Evolutionary conservation across 1,284 basidiomycete genomes (phyloP), one percentile per base, ranked within the genome.

Genomic region (Boletus sp.): DNA sequence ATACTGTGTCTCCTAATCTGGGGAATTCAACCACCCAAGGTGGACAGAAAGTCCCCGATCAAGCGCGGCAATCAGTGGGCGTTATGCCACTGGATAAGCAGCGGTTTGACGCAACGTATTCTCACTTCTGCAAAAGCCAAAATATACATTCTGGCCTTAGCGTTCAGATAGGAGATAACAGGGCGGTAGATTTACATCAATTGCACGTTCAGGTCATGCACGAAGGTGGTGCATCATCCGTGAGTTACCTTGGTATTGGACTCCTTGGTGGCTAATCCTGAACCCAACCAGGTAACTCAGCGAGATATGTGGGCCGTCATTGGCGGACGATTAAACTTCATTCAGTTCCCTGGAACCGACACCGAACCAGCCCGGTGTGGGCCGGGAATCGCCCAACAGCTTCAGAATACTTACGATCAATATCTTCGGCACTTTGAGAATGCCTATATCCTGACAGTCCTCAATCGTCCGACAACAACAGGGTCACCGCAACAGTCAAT

Each of bases 251-350:
- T 8, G 25, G 23, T 20, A 32, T 26, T 4, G 10, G 10, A 30
- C n/a, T 45, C 29, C 44, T 13, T 26, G 25, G 32, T 30, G 33
- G 25, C 41, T 32, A 37, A 54, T 44, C 23, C 23, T 50, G 29
- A 40, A 48, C 10, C 10, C 20, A 17, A 49, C n/a, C 44, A 85
- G 82, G 76, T 83, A n/a, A 68, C 69, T 16, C 61, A 69, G 48
- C 75, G 74, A 35, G 82, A 85, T 22, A 52, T 73, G 46, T 89
- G 86, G 87, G 60, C 75, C 12, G 66, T 81, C 38, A 77, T 89
- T 50, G 86, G 77, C 10, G 84, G 73, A 12, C 74, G 73, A 32
- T 69, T 89, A 60, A 81, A 80, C 7, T 80, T 82, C 55, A 72
- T 80, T 2, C 71, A 79, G 42, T 81, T 86, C 51, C 77, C 78